These are phyloP conservation scores for Leccinum barrowsii DNA, from an alignment of 768 basidiomycete genomes.

Conservation along the genomic window DNA sequence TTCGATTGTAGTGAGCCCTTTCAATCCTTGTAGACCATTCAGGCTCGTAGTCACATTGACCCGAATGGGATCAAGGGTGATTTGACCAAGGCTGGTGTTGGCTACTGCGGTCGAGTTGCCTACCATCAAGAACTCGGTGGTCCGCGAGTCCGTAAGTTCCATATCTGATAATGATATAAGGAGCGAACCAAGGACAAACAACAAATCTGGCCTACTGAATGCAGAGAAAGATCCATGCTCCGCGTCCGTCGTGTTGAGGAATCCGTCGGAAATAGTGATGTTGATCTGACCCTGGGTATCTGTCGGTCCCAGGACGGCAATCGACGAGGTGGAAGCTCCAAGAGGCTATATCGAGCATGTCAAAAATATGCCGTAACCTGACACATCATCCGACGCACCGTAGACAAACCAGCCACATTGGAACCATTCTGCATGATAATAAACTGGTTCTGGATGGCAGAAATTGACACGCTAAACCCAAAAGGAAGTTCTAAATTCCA, in stretches of 20 bases:
- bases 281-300: slow-evolving; percentile 63
- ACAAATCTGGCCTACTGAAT: slow-evolving; percentile 46
- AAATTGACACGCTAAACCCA: slow-evolving; percentile 58
- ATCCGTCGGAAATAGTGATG: slow-evolving; percentile 56
- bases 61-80: slow-evolving; percentile 67
- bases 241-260: slow-evolving; percentile 43
- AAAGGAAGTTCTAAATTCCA: slow-evolving; percentile 58
- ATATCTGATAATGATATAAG: slow-evolving; percentile 38
- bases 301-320: slow-evolving; percentile 47
- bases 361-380: neutral
- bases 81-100: slow-evolving; percentile 57
- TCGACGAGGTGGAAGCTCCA: slow-evolving; percentile 59
- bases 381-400: slow-evolving; percentile 33
- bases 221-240: slow-evolving; percentile 51
- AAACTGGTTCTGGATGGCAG: slow-evolving; percentile 63
- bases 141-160: slow-evolving; percentile 48
- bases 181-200: neutral
- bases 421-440: slow-evolving; percentile 52
- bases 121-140: slow-evolving; percentile 52
- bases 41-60: slow-evolving; percentile 66
- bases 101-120: slow-evolving; percentile 61
- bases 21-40: slow-evolving; percentile 57
- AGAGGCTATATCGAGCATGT: slow-evolving; percentile 41
- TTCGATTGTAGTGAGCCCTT: slow-evolving; percentile 51
- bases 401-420: slow-evolving; percentile 55